Conservation (phyloP, 306 rosid genomes). For the Spatholobus suberectus region DNA sequence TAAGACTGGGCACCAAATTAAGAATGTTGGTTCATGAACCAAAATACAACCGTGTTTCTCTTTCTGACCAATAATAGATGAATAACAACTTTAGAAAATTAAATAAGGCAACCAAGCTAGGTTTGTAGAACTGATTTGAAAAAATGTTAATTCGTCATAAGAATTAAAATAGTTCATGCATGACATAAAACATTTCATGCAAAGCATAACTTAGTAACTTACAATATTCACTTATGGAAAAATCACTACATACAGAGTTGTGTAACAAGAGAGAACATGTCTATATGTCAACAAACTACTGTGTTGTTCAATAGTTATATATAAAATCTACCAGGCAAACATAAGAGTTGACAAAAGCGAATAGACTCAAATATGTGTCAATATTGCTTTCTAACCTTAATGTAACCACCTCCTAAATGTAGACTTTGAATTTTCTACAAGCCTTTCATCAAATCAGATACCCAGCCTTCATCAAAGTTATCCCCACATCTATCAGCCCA, state of each 20-base stretch:
- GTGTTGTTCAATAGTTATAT: not conserved
- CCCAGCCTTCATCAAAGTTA: not conserved
- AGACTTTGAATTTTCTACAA: constrained; percentile 23
- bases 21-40: not conserved
- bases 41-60: constrained; percentile 4
- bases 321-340: not conserved
- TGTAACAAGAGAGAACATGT: not conserved
- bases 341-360: not conserved
- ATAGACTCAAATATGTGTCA: not conserved
- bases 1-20: not conserved
- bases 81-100: not conserved
- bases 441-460: not conserved
- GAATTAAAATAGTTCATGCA: too few relatives aligned
- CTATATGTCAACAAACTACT: not conserved
- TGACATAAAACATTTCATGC: too few relatives aligned
- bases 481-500: not conserved
- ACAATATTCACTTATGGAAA: too few relatives aligned
- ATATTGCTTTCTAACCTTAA: constrained; percentile 1
- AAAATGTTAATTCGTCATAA: not conserved
- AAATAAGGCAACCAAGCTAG: not conserved
- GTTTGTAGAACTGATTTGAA: not conserved
- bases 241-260: too few relatives aligned
- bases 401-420: not conserved
- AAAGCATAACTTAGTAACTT: too few relatives aligned
- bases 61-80: not conserved